Evolutionary conservation across 148 eudicot species (phyloP).

Genomic region (Rhododendron simsii): DNA sequence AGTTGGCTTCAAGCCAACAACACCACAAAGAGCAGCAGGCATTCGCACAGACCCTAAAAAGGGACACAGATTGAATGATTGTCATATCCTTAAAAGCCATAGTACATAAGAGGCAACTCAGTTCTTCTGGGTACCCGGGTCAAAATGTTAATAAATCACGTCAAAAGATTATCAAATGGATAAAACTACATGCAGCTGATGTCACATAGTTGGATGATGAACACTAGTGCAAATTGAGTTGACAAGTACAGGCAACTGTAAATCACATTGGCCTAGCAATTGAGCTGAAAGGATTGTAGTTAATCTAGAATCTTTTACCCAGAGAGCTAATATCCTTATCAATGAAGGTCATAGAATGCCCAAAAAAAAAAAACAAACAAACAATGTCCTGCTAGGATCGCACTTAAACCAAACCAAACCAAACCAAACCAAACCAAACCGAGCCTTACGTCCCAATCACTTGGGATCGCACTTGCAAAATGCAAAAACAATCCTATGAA

Average conservation of each 20-base stretch:
- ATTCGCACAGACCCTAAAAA: slow-evolving; percentile 78
- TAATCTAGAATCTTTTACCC: not conserved
- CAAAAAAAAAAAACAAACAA: not conserved
- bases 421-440: too few relatives aligned
- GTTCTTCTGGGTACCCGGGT: not conserved
- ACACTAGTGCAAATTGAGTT: not conserved
- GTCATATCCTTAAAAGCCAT: not conserved
- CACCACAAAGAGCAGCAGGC: slow-evolving; percentile 99
- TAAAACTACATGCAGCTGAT: not conserved
- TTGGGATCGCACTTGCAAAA: not conserved
- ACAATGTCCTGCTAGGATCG: not conserved
- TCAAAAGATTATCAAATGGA: not conserved
- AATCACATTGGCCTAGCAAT: not conserved
- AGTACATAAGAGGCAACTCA: not conserved
- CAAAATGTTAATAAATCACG: not conserved
- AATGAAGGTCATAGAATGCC: not conserved
- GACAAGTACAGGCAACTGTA: not conserved
- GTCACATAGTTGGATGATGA: not conserved
- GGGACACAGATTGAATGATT: not conserved
- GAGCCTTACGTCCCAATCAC: too few relatives aligned
- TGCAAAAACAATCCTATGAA: not conserved
- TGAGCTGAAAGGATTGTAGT: not conserved
- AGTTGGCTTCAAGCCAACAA: slow-evolving; percentile 92
- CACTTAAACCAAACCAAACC: too few relatives aligned
- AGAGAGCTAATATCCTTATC: not conserved